Percentiles rank a stretch among this genome's conserved stretches.
Conservation (phyloP, 805 yeast species). For the Starmerella bombicola region DNA sequence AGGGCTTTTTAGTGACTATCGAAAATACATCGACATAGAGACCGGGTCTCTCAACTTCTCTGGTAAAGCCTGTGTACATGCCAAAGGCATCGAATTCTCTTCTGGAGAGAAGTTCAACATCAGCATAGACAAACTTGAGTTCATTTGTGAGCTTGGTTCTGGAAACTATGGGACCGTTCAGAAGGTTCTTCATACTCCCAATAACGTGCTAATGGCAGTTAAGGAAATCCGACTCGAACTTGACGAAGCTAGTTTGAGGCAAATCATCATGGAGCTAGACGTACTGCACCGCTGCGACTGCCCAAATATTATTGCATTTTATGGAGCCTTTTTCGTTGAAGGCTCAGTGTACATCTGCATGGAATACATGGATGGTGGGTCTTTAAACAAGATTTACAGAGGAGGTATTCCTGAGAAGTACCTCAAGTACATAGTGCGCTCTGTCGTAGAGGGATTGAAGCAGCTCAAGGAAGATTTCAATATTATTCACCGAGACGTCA, state of each 20-base stretch:
- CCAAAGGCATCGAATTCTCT: conserved; percentile 82
- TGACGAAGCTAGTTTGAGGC: conserved; percentile 87
- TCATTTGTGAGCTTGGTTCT: conserved; percentile 69
- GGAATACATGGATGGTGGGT: conserved; percentile 96
- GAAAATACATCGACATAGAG: conserved; percentile 80
- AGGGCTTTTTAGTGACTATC: conserved; percentile 59
- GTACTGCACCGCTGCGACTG: conserved; percentile 82
- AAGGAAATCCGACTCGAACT: conserved; percentile 88
- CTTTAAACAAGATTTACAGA: conserved; percentile 73
- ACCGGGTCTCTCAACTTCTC: conserved; percentile 85
- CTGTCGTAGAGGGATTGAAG: conserved; percentile 69
- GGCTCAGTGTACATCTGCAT: conserved; percentile 98
- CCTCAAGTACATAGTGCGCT: conserved; percentile 64
- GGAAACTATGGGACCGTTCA: conserved; percentile 96
- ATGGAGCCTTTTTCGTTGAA: conserved; percentile 94
- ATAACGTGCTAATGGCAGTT: conserved; percentile 90
- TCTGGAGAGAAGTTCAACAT: conserved; percentile 80
- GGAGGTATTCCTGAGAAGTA: conserved; percentile 68
- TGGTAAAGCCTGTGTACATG: conserved; percentile 84
- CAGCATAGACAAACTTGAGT: conserved; percentile 66
- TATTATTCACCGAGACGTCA: conserved; percentile 91
- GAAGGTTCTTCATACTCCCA: conserved; percentile 85
- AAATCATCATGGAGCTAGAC: conserved; percentile 91
- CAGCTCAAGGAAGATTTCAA: conserved; percentile 81
- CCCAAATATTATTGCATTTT: conserved; percentile 87